Base-by-base conservation (phyloP, 441 rosid species). In the Mallotus repandus region DNA sequence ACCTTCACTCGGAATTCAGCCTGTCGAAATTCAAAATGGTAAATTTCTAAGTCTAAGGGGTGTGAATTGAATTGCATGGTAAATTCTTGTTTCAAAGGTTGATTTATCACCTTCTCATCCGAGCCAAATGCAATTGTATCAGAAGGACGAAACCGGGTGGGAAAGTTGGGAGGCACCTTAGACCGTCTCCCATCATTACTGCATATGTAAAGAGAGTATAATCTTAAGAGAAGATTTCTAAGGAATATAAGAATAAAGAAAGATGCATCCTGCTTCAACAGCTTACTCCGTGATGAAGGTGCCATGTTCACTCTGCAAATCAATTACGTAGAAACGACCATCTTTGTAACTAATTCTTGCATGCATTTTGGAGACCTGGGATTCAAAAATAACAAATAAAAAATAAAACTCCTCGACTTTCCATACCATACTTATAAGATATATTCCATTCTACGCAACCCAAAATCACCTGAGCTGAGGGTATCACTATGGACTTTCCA, bases 211-310 rank as follows among this genome's bases (percentile, higher is more conserved):
- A 35, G 58, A 67, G 22, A 45, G 59, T 52, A 58, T 65, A 52
- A 46, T 48, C 48, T 79, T 18, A 71, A 71, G 46, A 46, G n/a
- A 67, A 41, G n/a, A 54, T 35, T n/a, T 68, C 38, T 21, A 11
- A 56, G 9, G 22, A 54, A 59, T 22, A 43, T 22, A 43, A 16
- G 25, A 65, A 67, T 43, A 9, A 46, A 41, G 53, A 71, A 65
- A 61, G 21, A 75, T 66, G 52, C 29, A 49, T 52, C 15, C 7
- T n/a, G 46, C 46, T 66, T 52, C 43, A 6, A 58, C 21, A 63
- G 77, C 98, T 90, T 85, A 95, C 99, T 87, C 85, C 2, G 87
- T 79, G 63, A 95, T 74, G 80, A 78, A 93, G 71, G 98, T 89
- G 3, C 99, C 97, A 64, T 91, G 84, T 70, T 90, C 80, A 58